These are phyloP conservation scores for Camellia sinensis DNA, from an alignment of 148 eudicot species.

Conservation along the genomic window DNA sequence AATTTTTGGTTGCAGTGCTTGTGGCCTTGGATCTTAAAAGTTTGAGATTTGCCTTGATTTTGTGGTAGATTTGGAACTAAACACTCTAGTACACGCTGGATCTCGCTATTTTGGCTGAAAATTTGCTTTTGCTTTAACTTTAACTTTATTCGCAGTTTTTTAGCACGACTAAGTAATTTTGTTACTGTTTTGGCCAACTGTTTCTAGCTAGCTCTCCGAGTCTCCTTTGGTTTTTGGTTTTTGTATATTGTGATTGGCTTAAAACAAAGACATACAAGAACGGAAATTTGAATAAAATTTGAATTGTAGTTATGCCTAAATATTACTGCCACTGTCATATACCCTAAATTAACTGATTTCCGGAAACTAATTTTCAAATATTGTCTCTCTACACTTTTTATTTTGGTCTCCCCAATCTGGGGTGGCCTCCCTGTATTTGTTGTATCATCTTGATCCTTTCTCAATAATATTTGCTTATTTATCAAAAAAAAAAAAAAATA, in stretches of 20 bases:
- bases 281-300: no score
- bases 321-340: no score
- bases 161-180: neutral
- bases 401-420: no score
- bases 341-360: no score
- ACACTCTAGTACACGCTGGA: neutral
- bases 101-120: neutral
- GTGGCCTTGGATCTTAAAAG: neutral
- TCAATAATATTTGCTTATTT: no score
- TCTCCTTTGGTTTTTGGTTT: neutral
- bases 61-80: neutral
- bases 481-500: no score
- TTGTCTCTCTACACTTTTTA: no score
- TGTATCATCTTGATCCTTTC: no score
- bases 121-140: neutral
- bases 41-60: neutral
- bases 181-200: neutral
- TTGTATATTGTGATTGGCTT: neutral
- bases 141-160: neutral
- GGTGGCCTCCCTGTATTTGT: no score
- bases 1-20: neutral
- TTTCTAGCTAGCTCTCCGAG: neutral
- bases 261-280: no score
- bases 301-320: no score
- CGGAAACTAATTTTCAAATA: no score